Conservation (phyloP, 768 basidiomycete species). For the Cystofilobasidium bisporidii region DNA sequence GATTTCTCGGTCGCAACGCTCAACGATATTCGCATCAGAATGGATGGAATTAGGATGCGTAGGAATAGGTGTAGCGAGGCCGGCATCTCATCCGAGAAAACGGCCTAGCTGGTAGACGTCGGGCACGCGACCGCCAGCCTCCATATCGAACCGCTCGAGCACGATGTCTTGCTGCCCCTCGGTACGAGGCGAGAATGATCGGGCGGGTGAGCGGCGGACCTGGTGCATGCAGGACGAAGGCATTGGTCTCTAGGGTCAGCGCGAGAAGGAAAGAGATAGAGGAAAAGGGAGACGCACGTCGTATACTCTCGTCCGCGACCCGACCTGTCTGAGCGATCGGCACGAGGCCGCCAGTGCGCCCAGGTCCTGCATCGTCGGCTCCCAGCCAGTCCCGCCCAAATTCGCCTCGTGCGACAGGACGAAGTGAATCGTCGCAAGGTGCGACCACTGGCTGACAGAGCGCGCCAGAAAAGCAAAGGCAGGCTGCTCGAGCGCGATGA, state of each 20-base stretch:
- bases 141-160: background rate
- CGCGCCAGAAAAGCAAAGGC: background rate
- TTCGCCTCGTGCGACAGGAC: background rate
- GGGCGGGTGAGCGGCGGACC: background rate
- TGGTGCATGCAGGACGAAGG: background rate
- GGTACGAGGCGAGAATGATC: background rate
- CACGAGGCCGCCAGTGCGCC: background rate
- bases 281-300: slow-evolving; percentile 1
- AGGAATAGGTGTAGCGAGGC: no score
- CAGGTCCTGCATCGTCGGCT: background rate
- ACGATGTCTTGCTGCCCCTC: background rate
- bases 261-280: background rate
- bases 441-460: background rate
- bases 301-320: slow-evolving; percentile 1
- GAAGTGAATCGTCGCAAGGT: slow-evolving; percentile 5
- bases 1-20: no score
- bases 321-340: slow-evolving; percentile 7
- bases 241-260: background rate
- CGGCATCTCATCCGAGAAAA: background rate
- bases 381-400: background rate
- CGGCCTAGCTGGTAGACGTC: background rate
- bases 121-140: background rate
- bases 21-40: no score
- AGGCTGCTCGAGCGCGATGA: background rate
- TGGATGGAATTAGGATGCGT: no score